Percentiles rank a stretch among this genome's conserved stretches.
These are phyloP conservation scores for Saccharomyces jurei DNA, from an alignment of 805 yeast species.

Conservation along the genomic window DNA sequence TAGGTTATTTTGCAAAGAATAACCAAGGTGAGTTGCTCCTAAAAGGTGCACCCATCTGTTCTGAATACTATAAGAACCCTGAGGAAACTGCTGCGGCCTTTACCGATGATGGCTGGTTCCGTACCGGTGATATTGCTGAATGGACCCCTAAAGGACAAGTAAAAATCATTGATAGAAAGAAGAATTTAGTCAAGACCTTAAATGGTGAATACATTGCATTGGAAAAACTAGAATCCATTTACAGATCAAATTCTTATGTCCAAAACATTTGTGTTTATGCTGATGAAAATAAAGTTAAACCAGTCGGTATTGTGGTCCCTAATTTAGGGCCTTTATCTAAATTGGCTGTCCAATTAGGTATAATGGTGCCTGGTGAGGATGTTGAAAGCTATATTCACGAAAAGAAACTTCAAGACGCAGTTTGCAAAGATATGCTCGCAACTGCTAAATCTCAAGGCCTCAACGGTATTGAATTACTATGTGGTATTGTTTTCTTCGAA, in stretches of 20 bases:
- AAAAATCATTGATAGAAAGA: constrained; percentile 84
- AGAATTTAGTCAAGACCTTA: constrained; percentile 89
- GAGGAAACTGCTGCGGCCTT: constrained; percentile 73
- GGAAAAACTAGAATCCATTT: constrained; percentile 86
- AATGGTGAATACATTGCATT: constrained; percentile 97
- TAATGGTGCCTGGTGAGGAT: constrained; percentile 39
- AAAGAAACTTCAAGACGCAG: constrained; percentile 44
- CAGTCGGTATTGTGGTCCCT: constrained; percentile 85
- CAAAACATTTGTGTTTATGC: constrained; percentile 88
- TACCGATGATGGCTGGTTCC: constrained; percentile 86
- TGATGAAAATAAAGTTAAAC: constrained; percentile 78
- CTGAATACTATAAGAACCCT: constrained; percentile 75
- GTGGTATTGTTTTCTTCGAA: constrained; percentile 69
- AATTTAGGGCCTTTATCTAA: constrained; percentile 56
- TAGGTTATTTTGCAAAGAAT: constrained; percentile 83
- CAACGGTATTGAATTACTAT: constrained; percentile 74
- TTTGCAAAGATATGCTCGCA: constrained; percentile 50
- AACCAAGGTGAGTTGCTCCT: constrained; percentile 89
- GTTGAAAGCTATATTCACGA: constrained; percentile 46
- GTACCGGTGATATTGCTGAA: constrained; percentile 94
- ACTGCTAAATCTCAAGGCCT: constrained; percentile 80
- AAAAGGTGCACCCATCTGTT: constrained; percentile 62
- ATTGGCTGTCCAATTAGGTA: constrained; percentile 49
- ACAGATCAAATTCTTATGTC: constrained; percentile 75
- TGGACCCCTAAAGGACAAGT: constrained; percentile 79